Conservation (phyloP, 495 filamentous ascomycete species). For the Neurospora africana region DNA sequence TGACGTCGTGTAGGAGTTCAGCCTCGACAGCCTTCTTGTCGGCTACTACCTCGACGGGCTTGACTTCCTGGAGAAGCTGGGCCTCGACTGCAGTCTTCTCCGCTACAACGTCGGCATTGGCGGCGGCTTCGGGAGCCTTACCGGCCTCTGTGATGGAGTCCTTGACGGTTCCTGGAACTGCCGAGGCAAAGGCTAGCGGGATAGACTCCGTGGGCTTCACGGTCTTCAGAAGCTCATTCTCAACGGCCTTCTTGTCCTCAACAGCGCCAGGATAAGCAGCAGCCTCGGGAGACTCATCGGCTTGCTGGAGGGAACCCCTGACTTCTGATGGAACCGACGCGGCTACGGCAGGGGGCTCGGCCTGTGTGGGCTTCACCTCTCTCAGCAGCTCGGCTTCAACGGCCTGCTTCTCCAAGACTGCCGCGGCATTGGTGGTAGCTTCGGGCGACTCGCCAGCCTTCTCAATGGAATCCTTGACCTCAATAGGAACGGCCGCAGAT, state of each 20-base stretch:
- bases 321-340: conserved; percentile 58
- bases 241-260: conserved; percentile 69
- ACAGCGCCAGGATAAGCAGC: conserved; percentile 57
- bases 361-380: conserved; percentile 17
- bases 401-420: conserved; percentile 68
- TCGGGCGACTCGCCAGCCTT: conserved; percentile 57
- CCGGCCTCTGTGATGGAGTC: conserved; percentile 60
- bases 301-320: conserved; percentile 58
- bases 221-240: conserved; percentile 51
- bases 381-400: conserved; percentile 58
- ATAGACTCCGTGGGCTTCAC: conserved; percentile 42
- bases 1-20: conserved; percentile 37
- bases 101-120: conserved; percentile 53
- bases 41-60: conserved; percentile 43
- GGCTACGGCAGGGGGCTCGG: conserved; percentile 21
- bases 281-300: conserved; percentile 58
- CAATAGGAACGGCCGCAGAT: conserved; percentile 50
- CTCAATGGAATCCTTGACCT: conserved; percentile 63
- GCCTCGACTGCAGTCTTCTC: conserved; percentile 73
- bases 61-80: conserved; percentile 47
- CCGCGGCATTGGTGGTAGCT: conserved; percentile 54
- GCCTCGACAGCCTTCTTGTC: conserved; percentile 68
- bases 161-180: conserved; percentile 64
- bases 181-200: conserved; percentile 27
- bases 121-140: conserved; percentile 58